Conservation (phyloP, 73 alveolate genomes). For the Paramecium biaurelia region DNA sequence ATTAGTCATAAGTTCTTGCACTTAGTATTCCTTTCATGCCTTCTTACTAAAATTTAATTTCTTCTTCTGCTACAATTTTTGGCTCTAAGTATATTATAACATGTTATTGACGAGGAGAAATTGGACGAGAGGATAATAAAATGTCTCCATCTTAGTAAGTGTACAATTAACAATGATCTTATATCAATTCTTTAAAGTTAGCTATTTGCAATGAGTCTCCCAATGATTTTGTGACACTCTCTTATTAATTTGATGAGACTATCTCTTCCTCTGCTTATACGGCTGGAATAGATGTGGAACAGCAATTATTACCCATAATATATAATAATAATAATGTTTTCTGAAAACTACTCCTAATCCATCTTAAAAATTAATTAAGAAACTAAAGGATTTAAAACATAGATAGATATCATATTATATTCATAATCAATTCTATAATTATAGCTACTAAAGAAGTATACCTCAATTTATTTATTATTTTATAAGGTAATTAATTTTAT, state of each 20-base stretch:
- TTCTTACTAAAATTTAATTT: not conserved
- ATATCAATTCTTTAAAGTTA: not conserved
- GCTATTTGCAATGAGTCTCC: not conserved
- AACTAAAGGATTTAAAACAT: not conserved
- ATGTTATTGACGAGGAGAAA: not conserved
- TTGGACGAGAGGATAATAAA: not conserved
- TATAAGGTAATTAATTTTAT: not conserved
- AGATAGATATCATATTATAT: too few relatives aligned
- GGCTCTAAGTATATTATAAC: conserved; percentile 8
- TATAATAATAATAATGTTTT: not conserved
- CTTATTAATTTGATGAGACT: not conserved
- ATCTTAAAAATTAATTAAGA: not conserved
- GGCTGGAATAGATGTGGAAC: not conserved
- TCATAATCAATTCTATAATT: not conserved
- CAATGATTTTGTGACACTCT: not conserved
- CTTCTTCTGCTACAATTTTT: not conserved
- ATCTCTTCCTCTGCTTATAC: not conserved
- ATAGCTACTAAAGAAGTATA: not conserved
- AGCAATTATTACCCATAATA: not conserved
- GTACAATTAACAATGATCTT: not conserved
- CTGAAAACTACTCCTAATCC: not conserved
- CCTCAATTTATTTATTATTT: not conserved
- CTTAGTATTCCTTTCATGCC: not conserved
- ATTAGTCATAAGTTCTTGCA: not conserved
- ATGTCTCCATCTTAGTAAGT: not conserved